Percentiles rank a stretch among this genome's conserved stretches.
Evolutionary conservation across 805 yeast genomes (phyloP).

Genomic region (Wickerhamomyces rabaulensis): DNA sequence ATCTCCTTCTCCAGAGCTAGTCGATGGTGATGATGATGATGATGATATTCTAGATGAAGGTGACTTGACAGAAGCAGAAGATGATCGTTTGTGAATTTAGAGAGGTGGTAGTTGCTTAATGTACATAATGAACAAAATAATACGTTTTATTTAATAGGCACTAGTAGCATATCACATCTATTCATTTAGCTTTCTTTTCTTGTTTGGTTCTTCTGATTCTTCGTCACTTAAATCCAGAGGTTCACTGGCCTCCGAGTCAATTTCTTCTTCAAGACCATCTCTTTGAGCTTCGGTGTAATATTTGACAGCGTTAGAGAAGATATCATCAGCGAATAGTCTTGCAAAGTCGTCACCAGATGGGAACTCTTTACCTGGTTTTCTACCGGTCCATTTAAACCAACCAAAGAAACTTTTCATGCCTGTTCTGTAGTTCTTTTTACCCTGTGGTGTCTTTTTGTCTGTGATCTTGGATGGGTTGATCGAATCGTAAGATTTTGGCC

Average conservation of each 20-base stretch:
- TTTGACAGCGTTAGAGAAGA: constrained; percentile 81
- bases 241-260: constrained; percentile 48
- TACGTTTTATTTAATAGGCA: neutral
- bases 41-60: constrained; percentile 26
- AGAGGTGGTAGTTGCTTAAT: neutral
- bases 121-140: neutral
- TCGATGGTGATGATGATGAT: constrained; percentile 21
- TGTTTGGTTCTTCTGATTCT: constrained; percentile 7
- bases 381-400: constrained; percentile 84
- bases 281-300: constrained; percentile 72
- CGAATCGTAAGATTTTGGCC: constrained; percentile 62
- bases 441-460: constrained; percentile 41
- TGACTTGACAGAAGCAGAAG: constrained; percentile 24
- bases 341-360: constrained; percentile 78
- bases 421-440: constrained; percentile 54
- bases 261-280: constrained; percentile 53
- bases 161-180: neutral
- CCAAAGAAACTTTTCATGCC: constrained; percentile 85
- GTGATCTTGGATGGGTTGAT: constrained; percentile 52
- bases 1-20: constrained; percentile 12
- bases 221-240: constrained; percentile 38
- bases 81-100: constrained; percentile 14
- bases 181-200: neutral
- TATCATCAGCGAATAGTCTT: constrained; percentile 64
- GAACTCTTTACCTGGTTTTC: constrained; percentile 70